Evolutionary conservation across 257 asterid genomes (phyloP), one percentile per base, ranked within the genome.

Genomic region (Jaltomata sinuosa): DNA sequence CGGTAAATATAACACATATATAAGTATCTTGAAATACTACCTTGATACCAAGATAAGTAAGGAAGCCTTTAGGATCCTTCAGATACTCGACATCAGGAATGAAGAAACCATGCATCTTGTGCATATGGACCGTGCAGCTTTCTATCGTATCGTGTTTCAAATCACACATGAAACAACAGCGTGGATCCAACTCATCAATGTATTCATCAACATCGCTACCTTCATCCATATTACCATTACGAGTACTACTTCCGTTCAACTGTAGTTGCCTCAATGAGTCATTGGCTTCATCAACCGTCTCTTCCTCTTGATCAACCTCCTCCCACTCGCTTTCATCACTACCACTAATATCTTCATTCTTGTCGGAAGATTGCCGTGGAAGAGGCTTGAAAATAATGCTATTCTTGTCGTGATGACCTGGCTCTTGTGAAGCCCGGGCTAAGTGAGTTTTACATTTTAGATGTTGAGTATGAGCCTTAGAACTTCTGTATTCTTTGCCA

Each of bases 111-210:
- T 97, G 99, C 45, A 84, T 84, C 91, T 94, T 97, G 89, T 93
- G 98, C 98, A 97, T 91, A 91, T 97, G 99, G 79, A 93, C 94
- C 93, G 91, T 91, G 86, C 97, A 97, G 84, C 84, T 89, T 52
- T 95, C 99, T 18, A 95, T 59, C 10, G 97, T 81, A 40, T 80
- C 91, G 74, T 91, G 97, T 57, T 88, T 85, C 86, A 87, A 47
- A 90, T 97, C 99, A 86, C 99, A 97, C 95, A 97, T 92, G 81
- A 97, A 93, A 91, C 99, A 97, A 86, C 89, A 83, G 32, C 92
- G 81, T 53, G 98, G 96, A 89, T 91, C 93, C 81, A 94, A 61
- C 82, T 84, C 96, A 81, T 84, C 90, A 78, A 79, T 65, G 12
- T n/a, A 79, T 61, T 69, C 91, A 36, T 85, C 91, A 54, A 21